phyloP scores from a whole-genome alignment of 805 yeast species.

The Blastobotrys attinorum region DNA sequence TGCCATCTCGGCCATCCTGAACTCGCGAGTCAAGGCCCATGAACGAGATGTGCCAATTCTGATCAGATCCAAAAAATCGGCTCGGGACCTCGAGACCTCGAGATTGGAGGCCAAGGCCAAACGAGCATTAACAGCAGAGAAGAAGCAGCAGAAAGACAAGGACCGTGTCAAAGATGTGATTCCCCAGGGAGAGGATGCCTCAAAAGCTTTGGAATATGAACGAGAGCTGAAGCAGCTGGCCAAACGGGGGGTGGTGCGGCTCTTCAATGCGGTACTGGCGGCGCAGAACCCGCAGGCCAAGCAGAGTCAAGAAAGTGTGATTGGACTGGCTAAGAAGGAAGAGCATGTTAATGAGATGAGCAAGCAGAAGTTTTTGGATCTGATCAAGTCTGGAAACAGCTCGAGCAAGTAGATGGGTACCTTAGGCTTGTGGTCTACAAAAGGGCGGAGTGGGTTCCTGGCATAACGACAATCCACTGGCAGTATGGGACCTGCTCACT shows the following conservation, averaged over 20 bases:
- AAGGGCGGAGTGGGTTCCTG: no score
- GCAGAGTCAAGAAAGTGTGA: slow-evolving; percentile 23
- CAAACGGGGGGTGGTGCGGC: slow-evolving; percentile 77
- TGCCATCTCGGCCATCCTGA: slow-evolving; percentile 78
- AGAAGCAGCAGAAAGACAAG: slow-evolving; percentile 55
- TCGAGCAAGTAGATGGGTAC: no score
- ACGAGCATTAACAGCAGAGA: slow-evolving; percentile 60
- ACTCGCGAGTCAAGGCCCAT: slow-evolving; percentile 81
- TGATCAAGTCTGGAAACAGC: slow-evolving; percentile 42
- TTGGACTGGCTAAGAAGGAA: slow-evolving; percentile 30
- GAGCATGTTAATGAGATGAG: slow-evolving; percentile 62
- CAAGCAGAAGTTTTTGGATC: slow-evolving; percentile 81
- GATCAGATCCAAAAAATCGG: slow-evolving; percentile 67
- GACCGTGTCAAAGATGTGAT: slow-evolving; percentile 61
- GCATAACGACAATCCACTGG: no score
- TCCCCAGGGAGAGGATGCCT: slow-evolving; percentile 48
- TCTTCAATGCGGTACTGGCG: slow-evolving; percentile 74
- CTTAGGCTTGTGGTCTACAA: no score
- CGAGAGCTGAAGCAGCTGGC: slow-evolving; percentile 68
- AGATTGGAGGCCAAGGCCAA: slow-evolving; percentile 80
- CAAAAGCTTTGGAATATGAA: slow-evolving; percentile 59
- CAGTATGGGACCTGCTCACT: no score
- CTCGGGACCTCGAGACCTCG: slow-evolving; percentile 69
- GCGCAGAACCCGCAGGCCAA: slow-evolving; percentile 54
- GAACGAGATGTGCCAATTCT: slow-evolving; percentile 85